Evolutionary conservation across 2,329 filamentous ascomycete species (phyloP), one percentile per base, ranked within the genome.

Genomic region (Geosmithia flava): DNA sequence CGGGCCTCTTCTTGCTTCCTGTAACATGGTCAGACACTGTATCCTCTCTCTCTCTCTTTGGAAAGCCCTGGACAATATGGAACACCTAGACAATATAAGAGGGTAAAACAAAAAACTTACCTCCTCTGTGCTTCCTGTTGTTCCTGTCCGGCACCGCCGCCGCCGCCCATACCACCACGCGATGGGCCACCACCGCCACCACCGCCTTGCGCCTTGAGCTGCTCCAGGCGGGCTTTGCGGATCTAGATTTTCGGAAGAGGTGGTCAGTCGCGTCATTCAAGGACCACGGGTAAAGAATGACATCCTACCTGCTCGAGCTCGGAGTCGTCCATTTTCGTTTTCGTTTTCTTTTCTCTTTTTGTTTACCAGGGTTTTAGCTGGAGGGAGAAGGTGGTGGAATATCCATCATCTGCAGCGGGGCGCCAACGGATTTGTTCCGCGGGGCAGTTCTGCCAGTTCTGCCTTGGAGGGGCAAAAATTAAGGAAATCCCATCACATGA

Each of bases 181-280:
- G 33, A 37, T 11, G 33, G 33, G 50, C 68, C 68, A 51, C 70
- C 68, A 44, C 68, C 67, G 47, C 66, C 68, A 50, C 72, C 75
- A 51, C 71, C 72, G 53, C 75, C 69, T 66, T 85, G 73, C 58
- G 89, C 77, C 67, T 94, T 93, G 55, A 97, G 83, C 71, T 98
- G 90, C 67, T 91, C 87, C 48, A 96, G 82, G 53, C 93, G 88
- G 59, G 91, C 91, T 66, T 87, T 85, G 63, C 91, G 77, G 62
- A 97, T 96, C 85, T 95, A 60, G 17, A 16, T 11, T 7, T 37
- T 16, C 33, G 1, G 27, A 44, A n/a, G n/a, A n/a, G n/a, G n/a
- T n/a, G 17, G 47, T 52, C 7, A 44, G 37, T 42, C 5, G 20
- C 23, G 7, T 20, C 7, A 30, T 20, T 19, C 3, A 11, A 45